Base-by-base conservation (phyloP, 352 stramenopile genomes). In the Globisporangium ultimum region DNA sequence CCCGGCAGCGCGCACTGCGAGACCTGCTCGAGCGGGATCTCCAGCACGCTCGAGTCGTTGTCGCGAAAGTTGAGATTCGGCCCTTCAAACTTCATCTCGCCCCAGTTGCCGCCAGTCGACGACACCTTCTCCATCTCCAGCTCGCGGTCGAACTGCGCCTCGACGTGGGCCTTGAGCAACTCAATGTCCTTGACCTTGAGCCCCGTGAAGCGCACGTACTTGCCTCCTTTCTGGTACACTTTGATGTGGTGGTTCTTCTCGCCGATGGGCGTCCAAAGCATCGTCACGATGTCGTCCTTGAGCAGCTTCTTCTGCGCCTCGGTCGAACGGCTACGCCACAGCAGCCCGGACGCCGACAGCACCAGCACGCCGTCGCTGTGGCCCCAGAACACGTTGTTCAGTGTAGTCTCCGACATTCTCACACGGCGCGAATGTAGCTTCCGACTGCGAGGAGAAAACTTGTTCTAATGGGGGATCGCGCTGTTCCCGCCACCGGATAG, bases 1-100 rank as follows among this genome's bases (percentile, higher is more conserved):
- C 93, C 96, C 0, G 97, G 97, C 55, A 99, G 67, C 8, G 98
- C 97, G 51, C 80, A 96, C 70, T 89, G 83, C 18, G 83, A 89
- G 43, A 95, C 85, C 55, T 88, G 76, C 51, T 92, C 74, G 0
- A 92, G 65, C 24, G 80, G 77, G 45, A 95, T 71, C 52, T 93
- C 84, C 56, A 93, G 81, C 34, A 93, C 72, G 36, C 78, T 89
- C 20, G 79, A 71, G 48, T 88, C 76, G 32, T 68, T 62, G 15
- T 74, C 74, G 50, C 79, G 79, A 55, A 93, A 95, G 71, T 93
- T 93, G 56, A 93, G 74, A 55, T 94, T 93, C 0, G 75, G 76
- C 1, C 85, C 91, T 58, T 97, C 84, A 55, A 99, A 97, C 67
- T 95, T 85, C 64, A 97, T 97, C 34, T 95, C 82, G 40, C 97